Evolutionary conservation across 2,329 filamentous ascomycete species (phyloP), one percentile per base, ranked within the genome.

Genomic region (Diaporthe sp.): DNA sequence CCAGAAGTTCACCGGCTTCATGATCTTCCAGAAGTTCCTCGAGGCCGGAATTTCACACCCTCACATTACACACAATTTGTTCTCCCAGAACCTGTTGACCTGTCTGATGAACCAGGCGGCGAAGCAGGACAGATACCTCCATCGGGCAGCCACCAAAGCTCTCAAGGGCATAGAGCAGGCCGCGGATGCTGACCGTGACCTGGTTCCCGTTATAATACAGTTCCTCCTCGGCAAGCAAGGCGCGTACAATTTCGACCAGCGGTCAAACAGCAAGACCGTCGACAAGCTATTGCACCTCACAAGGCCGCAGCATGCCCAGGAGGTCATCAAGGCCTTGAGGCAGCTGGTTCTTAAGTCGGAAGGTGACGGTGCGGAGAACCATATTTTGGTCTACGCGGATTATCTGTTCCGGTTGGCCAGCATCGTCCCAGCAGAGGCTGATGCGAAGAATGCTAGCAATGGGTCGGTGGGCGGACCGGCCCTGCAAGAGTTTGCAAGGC

Each of bases 1-100:
- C 78, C 93, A 97, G 73, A 98, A 98, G 83, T 95, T 95, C 80
- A 95, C 95, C 83, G 97, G 97, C 0, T 96, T 98, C 84, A 91
- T 96, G 79, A 89, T 98, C 3, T 95, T 98, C 80, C 92, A 93
- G 79, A 94, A 93, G 80, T 90, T 95, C 78, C 85, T 98, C 5
- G 85, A 88, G 58, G 85, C 86, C 4, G 83, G 89, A 12, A 85
- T 87, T 42, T 86, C 79, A 81, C 90, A 82, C 77, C 82, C 76
- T 77, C 86, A 81, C 73, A 89, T 88, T 78, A 89, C 85, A 70
- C 87, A 82, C 77, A 87, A 83, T 12, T 86, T 98, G 0, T 97
- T 98, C 82, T 95, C 94, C 79, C 91, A 92, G 76, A 97, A 98
- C 79, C 86, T 98, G 30, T 92, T 97, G 84, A 89, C 91, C 66